phyloP scores from a whole-genome alignment of 1,284 basidiomycete genomes.

The Cryptococcus jaspeensis region DNA sequence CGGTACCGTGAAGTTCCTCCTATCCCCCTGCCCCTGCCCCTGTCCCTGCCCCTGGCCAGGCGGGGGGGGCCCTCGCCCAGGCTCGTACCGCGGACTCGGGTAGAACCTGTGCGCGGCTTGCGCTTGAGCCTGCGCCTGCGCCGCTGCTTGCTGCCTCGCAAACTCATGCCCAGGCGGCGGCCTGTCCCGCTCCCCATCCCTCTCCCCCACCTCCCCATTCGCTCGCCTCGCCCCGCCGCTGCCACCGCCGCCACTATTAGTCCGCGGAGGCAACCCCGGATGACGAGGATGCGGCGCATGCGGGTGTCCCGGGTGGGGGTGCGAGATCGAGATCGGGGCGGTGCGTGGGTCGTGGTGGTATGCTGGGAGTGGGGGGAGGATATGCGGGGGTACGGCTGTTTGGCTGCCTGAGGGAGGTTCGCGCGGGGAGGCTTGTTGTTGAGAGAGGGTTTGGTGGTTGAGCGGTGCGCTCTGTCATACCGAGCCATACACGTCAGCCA shows the following conservation, averaged over 20 bases:
- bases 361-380: conserved; percentile 30
- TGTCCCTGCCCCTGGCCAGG: too few relatives aligned
- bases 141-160: conserved; percentile 30
- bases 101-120: neutral
- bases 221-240: neutral
- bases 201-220: neutral
- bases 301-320: too few relatives aligned
- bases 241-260: neutral
- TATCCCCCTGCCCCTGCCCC: too few relatives aligned
- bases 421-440: conserved; percentile 41
- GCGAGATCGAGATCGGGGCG: conserved; percentile 26
- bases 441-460: conserved; percentile 39
- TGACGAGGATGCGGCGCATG: too few relatives aligned
- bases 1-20: conserved; percentile 33
- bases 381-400: conserved; percentile 36
- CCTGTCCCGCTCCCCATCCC: too few relatives aligned
- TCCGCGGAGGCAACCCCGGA: too few relatives aligned
- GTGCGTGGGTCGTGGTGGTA: conserved; percentile 33
- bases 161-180: conserved; percentile 28
- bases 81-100: neutral
- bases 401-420: conserved; percentile 42
- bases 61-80: neutral
- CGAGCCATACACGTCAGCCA: conserved; percentile 8
- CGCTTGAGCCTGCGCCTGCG: neutral
- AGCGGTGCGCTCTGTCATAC: conserved; percentile 39